Evolutionary conservation across 805 yeast genomes (phyloP).

Genomic region (Saturnispora kantuleensis): DNA sequence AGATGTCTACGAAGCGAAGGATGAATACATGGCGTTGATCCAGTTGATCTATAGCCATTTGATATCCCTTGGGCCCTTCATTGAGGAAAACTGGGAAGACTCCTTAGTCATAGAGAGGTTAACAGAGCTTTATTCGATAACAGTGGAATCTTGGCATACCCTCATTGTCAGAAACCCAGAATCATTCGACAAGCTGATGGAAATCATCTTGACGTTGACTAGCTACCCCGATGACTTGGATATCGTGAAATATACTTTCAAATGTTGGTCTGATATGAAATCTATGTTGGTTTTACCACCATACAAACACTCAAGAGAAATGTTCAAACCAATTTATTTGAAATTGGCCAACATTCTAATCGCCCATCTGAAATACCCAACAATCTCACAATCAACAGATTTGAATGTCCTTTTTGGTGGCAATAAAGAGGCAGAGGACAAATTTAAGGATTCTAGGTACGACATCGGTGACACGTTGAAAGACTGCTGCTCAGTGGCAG

Average conservation of each 20-base stretch:
- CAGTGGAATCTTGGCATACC: conserved; percentile 94
- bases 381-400: conserved; percentile 26
- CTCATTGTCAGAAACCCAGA: conserved; percentile 64
- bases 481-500: conserved; percentile 88
- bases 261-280: conserved; percentile 82
- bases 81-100: conserved; percentile 44
- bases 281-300: conserved; percentile 56
- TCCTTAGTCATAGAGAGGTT: conserved; percentile 58
- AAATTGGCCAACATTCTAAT: conserved; percentile 53
- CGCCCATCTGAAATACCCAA: conserved; percentile 67
- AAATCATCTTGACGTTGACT: conserved; percentile 60
- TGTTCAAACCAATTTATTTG: conserved; percentile 45
- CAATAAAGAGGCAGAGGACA: conserved; percentile 79
- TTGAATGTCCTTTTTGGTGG: conserved; percentile 45
- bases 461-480: conserved; percentile 97
- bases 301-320: conserved; percentile 41
- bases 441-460: conserved; percentile 87
- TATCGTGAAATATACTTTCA: conserved; percentile 80
- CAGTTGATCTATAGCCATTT: conserved; percentile 44
- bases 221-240: conserved; percentile 76
- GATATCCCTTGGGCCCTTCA: conserved; percentile 45
- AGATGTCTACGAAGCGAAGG: conserved; percentile 59
- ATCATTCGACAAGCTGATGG: conserved; percentile 64
- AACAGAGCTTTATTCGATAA: conserved; percentile 75
- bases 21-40: conserved; percentile 32